Percentiles rank a stretch among this genome's conserved stretches.
Conservation (phyloP, 2,329 filamentous ascomycete species). For the Drechslera avenae region DNA sequence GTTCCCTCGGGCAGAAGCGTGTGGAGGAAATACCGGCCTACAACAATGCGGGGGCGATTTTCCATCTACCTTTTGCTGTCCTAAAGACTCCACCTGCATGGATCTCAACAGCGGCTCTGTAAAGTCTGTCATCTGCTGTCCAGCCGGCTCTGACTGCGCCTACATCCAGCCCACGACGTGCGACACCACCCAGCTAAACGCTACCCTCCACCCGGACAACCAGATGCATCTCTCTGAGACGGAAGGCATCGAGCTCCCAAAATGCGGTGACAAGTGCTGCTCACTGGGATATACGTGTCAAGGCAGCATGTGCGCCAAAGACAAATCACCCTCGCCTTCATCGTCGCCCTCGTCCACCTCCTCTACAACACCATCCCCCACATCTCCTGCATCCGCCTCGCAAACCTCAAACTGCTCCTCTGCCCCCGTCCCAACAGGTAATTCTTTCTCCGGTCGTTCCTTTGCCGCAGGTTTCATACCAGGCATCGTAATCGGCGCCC, state of each 20-base stretch:
- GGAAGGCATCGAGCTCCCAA: conserved; percentile 56
- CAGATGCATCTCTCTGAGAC: conserved; percentile 71
- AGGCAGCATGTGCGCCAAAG: conserved; percentile 56
- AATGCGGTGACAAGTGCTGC: conserved; percentile 68
- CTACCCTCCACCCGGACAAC: conserved; percentile 60
- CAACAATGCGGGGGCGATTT: conserved; percentile 61
- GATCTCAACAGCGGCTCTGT: conserved; percentile 62
- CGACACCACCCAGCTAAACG: conserved; percentile 66
- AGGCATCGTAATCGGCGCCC: conserved; percentile 44
- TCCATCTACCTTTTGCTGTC: conserved; percentile 71
- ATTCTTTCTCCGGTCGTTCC: conserved; percentile 42
- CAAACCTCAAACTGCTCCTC: conserved; percentile 33
- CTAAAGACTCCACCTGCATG: conserved; percentile 60
- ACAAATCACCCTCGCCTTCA: conserved; percentile 44
- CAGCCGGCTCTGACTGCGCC: conserved; percentile 61
- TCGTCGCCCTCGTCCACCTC: conserved; percentile 27
- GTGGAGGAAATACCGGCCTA: conserved; percentile 56
- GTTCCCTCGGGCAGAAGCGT: conserved; percentile 49
- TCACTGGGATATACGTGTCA: conserved; percentile 73
- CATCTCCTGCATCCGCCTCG: conserved; percentile 37
- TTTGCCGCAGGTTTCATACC: conserved; percentile 48
- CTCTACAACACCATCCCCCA: conserved; percentile 32
- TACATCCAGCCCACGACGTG: conserved; percentile 69
- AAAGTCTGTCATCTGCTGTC: conserved; percentile 75
- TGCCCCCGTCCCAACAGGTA: conserved; percentile 20